A percentile compares a stretch with the other conserved stretches of the same genome.
Evolutionary conservation across 805 yeast species (phyloP).

Genomic region (Yarrowia alimentaria): DNA sequence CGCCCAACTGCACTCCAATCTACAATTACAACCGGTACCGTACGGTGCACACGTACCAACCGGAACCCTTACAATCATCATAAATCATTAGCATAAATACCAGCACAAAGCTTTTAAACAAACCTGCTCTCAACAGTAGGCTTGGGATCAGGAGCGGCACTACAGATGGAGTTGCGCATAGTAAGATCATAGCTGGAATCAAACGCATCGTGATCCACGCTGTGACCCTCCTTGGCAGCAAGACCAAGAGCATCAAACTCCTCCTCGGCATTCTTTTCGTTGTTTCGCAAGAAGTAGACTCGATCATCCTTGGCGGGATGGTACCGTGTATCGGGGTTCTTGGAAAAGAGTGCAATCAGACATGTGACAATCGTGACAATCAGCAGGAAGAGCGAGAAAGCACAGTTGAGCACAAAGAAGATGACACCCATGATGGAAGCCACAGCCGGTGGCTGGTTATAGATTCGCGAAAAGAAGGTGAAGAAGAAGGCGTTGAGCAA

Average conservation of each 20-base stretch:
- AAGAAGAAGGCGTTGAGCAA: conserved; percentile 82
- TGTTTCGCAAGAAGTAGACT: conserved; percentile 68
- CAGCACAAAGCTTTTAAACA: conserved; percentile 14
- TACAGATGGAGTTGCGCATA: conserved; percentile 23
- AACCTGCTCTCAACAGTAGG: conserved; percentile 23
- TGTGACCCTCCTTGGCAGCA: conserved; percentile 35
- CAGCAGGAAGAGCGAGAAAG: conserved; percentile 75
- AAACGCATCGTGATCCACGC: conserved; percentile 8
- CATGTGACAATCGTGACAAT: conserved; percentile 88
- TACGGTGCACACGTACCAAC: too few species aligned
- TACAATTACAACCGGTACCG: too few species aligned
- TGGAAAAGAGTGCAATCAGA: conserved; percentile 74
- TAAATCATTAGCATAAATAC: conserved; percentile 23
- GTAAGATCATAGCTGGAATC: conserved; percentile 20
- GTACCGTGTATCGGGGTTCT: conserved; percentile 92
- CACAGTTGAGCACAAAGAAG: conserved; percentile 84
- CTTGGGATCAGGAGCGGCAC: conserved; percentile 5
- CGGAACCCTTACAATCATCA: not conserved
- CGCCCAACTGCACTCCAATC: too few species aligned
- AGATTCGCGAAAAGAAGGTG: conserved; percentile 81
- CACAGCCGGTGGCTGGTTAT: conserved; percentile 81
- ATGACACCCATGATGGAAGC: conserved; percentile 90
- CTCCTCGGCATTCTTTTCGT: conserved; percentile 42
- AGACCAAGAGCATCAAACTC: conserved; percentile 75
- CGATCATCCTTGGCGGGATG: conserved; percentile 97